Evolutionary conservation across 345 rosid genomes (phyloP).

Genomic region (Linum lewisii): DNA sequence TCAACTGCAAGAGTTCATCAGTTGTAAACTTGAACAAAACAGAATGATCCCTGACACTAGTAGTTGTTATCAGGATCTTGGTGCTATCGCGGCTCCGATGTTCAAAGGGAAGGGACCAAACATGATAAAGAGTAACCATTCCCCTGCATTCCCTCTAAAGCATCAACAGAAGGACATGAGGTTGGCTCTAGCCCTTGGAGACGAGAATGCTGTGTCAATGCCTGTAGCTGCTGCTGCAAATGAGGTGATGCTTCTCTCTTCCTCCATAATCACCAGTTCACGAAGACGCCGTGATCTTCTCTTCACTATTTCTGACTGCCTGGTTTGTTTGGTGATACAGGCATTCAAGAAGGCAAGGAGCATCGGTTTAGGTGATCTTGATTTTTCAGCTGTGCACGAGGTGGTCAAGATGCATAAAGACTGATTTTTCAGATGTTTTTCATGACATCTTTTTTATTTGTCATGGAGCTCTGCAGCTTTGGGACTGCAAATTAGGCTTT

Average conservation of each 20-base stretch:
- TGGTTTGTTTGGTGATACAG: slow-evolving; percentile 22
- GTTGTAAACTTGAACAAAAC: background rate
- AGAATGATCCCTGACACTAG: background rate
- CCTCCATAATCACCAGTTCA: slow-evolving; percentile 2
- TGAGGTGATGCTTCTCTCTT: slow-evolving; percentile 41
- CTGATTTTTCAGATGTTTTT: slow-evolving; percentile 6
- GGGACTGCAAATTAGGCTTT: no score
- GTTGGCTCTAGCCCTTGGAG: slow-evolving; percentile 95
- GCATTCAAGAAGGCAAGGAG: slow-evolving; percentile 89
- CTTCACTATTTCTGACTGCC: background rate
- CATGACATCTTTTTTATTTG: no score
- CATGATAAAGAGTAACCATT: slow-evolving; percentile 52
- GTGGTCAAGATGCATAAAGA: slow-evolving; percentile 38
- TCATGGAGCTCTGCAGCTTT: background rate
- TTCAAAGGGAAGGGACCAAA: slow-evolving; percentile 75
- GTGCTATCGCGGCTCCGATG: slow-evolving; percentile 76
- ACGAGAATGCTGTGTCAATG: slow-evolving; percentile 79
- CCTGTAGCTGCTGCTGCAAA: slow-evolving; percentile 91
- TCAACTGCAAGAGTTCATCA: background rate
- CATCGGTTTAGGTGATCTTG: slow-evolving; percentile 76
- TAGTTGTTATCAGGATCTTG: slow-evolving; percentile 50
- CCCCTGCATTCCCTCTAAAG: slow-evolving; percentile 81
- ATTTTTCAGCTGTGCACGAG: slow-evolving; percentile 87
- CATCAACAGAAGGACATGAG: slow-evolving; percentile 96
- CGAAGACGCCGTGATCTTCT: no score